Base-by-base conservation (phyloP, 768 basidiomycete genomes). In the Gloeopeniophorella convolvens region DNA sequence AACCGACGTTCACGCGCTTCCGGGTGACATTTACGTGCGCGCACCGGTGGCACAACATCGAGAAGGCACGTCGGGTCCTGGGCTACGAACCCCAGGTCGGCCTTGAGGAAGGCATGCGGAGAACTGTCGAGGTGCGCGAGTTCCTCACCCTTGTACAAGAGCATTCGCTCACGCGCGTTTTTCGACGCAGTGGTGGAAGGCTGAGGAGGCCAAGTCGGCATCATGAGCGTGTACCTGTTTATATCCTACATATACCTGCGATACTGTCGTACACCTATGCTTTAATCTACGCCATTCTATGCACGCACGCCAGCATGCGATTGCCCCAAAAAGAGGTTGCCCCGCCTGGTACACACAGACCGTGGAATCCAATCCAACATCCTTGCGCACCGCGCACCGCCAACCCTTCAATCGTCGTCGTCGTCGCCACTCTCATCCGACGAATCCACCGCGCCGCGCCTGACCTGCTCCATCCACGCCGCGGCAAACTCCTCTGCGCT, bases 11-110 rank as follows among this genome's bases (percentile, higher is more conserved):
- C 60, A 98, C 93, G 16, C 74, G 75, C 50, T 94, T 82, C 68
- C 82, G 89, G 57, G 88, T 97, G 21, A 77, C 79, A 16, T 92
- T 82, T 64, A 83, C 79, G 44, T 89, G 85, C 63, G 82, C 82
- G 35, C 76, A 76, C 47, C 75, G 93, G 55, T 97, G 84, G 73
- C 87, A 94, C 68, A 95, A 96, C 62, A 91, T 94, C 39, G 96
- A 98, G 69, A 93, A 87, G 70, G 87, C 95, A 9, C 73, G 93
- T 59, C 71, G 92, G 51, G 77, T 98, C 53, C 71, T 99, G 34
- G 94, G 92, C 1, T 99, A 99, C 67, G 91, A 93, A 65, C 96
- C 96, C 0, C 70, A 89, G 50, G 82, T 95, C 5, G 86, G 92
- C 2, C 59, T 98, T 11, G 83, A 90, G 59, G 94, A 98, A 56